Conservation (phyloP, 129 eudicot genomes). For the Lactuca saligna region DNA sequence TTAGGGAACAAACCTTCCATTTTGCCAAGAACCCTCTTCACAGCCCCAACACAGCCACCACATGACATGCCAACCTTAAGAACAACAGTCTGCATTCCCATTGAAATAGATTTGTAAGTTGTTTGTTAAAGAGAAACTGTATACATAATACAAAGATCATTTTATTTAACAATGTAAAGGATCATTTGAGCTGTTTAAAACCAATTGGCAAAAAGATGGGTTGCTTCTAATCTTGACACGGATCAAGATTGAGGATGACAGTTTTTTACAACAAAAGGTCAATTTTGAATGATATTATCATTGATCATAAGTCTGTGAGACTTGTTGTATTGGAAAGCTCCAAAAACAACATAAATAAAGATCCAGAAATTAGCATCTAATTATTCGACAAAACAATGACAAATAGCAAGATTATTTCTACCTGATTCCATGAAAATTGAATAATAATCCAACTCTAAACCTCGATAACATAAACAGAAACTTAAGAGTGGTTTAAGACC, state of each 20-base stretch:
- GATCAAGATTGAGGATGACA: no score
- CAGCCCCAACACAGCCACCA: conserved; percentile 96
- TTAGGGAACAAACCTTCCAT: conserved; percentile 69
- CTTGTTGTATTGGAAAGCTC: background rate
- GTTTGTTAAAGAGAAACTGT: background rate
- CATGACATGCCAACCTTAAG: conserved; percentile 96
- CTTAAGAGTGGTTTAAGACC: background rate
- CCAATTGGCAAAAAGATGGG: no score
- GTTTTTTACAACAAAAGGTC: background rate
- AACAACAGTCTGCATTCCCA: conserved; percentile 77
- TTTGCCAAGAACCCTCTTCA: conserved; percentile 81
- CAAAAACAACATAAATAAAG: conserved; percentile 6
- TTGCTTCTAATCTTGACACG: no score
- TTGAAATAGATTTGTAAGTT: conserved; percentile 7
- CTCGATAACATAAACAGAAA: background rate
- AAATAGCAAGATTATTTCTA: conserved; percentile 4
- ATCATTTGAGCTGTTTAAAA: no score
- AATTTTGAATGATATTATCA: background rate
- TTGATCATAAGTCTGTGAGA: no score
- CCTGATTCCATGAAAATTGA: background rate
- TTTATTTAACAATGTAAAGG: no score
- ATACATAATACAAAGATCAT: no score
- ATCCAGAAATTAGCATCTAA: background rate
- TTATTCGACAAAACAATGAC: background rate
- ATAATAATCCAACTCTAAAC: background rate